Conservation (phyloP, 2,329 filamentous ascomycete genomes). For the Aspergillus bombycis region DNA sequence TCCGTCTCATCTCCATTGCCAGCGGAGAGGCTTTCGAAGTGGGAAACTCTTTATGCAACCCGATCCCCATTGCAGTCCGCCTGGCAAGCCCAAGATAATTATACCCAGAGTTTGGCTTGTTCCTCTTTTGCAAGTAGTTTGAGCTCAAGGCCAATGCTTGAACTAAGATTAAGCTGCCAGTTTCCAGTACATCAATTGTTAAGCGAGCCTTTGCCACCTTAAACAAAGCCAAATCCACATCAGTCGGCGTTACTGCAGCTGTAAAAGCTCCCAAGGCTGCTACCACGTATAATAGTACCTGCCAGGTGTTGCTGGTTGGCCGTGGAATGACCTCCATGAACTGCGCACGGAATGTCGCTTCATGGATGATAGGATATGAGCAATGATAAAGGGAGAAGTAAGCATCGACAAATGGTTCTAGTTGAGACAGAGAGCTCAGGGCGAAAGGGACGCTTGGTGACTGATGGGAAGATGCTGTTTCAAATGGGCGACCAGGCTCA, state of each 20-base stretch:
- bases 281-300: constrained; percentile 40
- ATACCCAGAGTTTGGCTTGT: constrained; percentile 48
- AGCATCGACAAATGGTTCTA: constrained; percentile 26
- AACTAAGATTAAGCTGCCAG: constrained; percentile 45
- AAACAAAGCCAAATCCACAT: constrained; percentile 39
- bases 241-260: constrained; percentile 23
- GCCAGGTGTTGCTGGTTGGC: constrained; percentile 36
- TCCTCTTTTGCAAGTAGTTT: constrained; percentile 47
- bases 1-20: constrained; percentile 30
- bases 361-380: constrained; percentile 45
- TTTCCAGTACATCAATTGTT: constrained; percentile 42
- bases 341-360: constrained; percentile 45
- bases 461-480: neutral
- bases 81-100: constrained; percentile 46
- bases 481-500: neutral
- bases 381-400: constrained; percentile 44
- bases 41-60: constrained; percentile 46
- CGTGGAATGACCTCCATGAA: constrained; percentile 39
- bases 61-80: constrained; percentile 46
- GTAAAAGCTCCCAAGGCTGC: constrained; percentile 41
- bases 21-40: constrained; percentile 36
- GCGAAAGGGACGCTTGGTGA: neutral
- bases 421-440: neutral
- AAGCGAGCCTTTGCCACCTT: constrained; percentile 42
- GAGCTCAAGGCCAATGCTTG: constrained; percentile 46